Conservation (phyloP, 495 filamentous ascomycete genomes). For the Penicillium cosmopolitanum region DNA sequence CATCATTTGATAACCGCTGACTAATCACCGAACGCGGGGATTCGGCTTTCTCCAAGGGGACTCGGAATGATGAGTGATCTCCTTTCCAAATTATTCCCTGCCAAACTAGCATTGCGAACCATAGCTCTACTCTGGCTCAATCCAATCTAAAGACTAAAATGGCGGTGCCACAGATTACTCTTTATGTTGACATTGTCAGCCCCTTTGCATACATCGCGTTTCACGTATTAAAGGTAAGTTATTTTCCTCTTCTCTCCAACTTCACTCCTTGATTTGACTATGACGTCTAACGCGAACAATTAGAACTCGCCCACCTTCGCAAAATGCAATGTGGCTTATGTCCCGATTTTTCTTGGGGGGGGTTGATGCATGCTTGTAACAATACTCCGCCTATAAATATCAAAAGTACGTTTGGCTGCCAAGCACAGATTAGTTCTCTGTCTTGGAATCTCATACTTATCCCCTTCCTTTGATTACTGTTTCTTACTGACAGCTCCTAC, state of each 20-base stretch:
- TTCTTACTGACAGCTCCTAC: background rate
- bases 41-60: background rate
- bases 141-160: conserved; percentile 26
- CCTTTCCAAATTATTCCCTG: background rate
- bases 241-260: background rate
- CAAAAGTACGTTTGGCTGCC: conserved; percentile 57
- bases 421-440: no score
- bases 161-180: conserved; percentile 60
- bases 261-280: background rate
- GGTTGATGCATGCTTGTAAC: conserved; percentile 66
- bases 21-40: conserved; percentile 13
- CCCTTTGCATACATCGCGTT: conserved; percentile 75
- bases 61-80: no score
- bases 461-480: no score
- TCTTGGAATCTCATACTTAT: no score
- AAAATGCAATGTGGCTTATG: conserved; percentile 61
- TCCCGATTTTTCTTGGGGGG: conserved; percentile 70
- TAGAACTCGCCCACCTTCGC: conserved; percentile 67
- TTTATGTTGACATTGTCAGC: conserved; percentile 71
- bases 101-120: background rate
- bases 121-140: background rate
- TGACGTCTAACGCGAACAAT: background rate
- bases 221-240: conserved; percentile 60
- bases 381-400: conserved; percentile 67
- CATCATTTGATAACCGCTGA: conserved; percentile 15